phyloP scores from a whole-genome alignment of 1,284 basidiomycete genomes.

The Lentinula novae-zelandiae region DNA sequence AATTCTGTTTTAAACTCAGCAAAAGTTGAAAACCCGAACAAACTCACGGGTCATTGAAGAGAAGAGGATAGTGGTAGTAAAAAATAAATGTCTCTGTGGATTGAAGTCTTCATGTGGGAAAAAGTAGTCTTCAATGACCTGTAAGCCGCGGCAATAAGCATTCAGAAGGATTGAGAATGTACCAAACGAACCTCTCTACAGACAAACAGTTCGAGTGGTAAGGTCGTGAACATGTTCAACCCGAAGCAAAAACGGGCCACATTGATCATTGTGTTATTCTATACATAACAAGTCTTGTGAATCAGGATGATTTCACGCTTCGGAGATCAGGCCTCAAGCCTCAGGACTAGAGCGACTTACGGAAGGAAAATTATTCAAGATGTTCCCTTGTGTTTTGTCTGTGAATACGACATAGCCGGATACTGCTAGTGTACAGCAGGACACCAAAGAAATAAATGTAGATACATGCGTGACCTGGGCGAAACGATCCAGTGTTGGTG shows the following conservation, averaged over 20 bases:
- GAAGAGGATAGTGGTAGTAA: constrained; percentile 85
- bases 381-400: constrained; percentile 90
- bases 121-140: constrained; percentile 93
- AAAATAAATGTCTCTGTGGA: constrained; percentile 83
- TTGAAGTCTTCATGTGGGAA: constrained; percentile 83
- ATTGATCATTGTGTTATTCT: constrained; percentile 86
- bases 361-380: constrained; percentile 86
- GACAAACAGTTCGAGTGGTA: constrained; percentile 91
- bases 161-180: constrained; percentile 6
- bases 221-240: constrained; percentile 97
- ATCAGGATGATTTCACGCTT: background rate
- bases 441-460: constrained; percentile 76
- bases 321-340: background rate
- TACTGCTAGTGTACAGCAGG: constrained; percentile 84
- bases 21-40: background rate
- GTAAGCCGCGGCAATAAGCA: constrained; percentile 13
- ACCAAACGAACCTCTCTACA: constrained; percentile 75
- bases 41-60: constrained; percentile 78
- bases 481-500: constrained; percentile 94
- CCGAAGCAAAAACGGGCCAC: constrained; percentile 95
- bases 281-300: constrained; percentile 1
- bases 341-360: constrained; percentile 33
- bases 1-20: background rate
- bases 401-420: constrained; percentile 94
- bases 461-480: constrained; percentile 91